These are phyloP conservation scores for Serpula lacrymans DNA, from an alignment of 768 basidiomycete genomes.

Conservation along the genomic window DNA sequence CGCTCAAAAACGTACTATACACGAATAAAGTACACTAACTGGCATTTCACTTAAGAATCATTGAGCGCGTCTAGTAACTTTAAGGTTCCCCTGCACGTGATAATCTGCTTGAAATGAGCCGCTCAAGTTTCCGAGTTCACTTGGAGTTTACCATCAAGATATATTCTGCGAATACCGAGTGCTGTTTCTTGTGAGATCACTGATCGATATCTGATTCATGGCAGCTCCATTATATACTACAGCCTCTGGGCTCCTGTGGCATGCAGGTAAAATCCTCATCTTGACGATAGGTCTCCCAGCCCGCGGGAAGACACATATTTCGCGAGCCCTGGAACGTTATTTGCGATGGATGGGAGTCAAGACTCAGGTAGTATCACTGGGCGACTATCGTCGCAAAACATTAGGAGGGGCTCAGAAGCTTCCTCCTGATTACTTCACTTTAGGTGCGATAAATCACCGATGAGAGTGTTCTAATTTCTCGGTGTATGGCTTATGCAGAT, in stretches of 20 bases:
- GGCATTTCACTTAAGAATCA: too few relatives aligned
- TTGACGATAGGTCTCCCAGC: constrained; percentile 92
- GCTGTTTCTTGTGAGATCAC: background rate
- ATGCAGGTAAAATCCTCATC: constrained; percentile 94
- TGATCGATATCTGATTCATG: constrained; percentile 41
- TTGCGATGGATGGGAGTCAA: constrained; percentile 98
- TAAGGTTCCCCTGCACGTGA: too few relatives aligned
- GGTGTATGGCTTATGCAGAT: constrained; percentile 1
- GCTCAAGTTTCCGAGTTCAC: too few relatives aligned
- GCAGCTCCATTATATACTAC: constrained; percentile 96
- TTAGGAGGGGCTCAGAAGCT: constrained; percentile 86
- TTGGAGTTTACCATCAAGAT: too few relatives aligned
- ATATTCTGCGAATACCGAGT: constrained; percentile 4
- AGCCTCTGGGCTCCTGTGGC: constrained; percentile 79
- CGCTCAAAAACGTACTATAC: too few relatives aligned
- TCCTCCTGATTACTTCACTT: constrained; percentile 89
- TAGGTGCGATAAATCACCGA: constrained; percentile 45
- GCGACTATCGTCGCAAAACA: constrained; percentile 89
- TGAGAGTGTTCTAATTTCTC: background rate
- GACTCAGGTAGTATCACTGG: constrained; percentile 90
- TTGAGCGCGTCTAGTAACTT: too few relatives aligned
- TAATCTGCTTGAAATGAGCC: too few relatives aligned
- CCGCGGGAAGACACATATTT: constrained; percentile 95
- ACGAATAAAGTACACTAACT: too few relatives aligned
- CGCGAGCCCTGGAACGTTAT: constrained; percentile 93